phyloP scores from a whole-genome alignment of 139 green algal species.

The Ettlia oleoabundans region DNA sequence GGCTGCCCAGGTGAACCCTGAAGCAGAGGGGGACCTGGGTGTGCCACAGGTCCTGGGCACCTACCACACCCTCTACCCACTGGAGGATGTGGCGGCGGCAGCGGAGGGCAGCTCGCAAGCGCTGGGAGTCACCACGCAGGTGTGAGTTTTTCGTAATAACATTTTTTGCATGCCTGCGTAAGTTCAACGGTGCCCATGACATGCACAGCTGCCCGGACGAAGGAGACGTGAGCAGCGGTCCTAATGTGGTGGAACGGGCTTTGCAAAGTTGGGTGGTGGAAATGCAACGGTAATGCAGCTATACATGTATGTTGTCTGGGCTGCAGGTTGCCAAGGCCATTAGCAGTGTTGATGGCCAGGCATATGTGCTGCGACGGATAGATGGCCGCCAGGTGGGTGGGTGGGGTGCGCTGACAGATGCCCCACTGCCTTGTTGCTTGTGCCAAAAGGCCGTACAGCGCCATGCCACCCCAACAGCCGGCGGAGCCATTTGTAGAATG shows the following conservation, averaged over 20 bases:
- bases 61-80: slow-evolving; percentile 86
- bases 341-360: slow-evolving; percentile 60
- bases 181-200: no score
- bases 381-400: slow-evolving; percentile 73
- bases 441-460: no score
- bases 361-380: slow-evolving; percentile 79
- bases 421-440: neutral
- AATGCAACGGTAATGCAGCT: no score
- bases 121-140: slow-evolving; percentile 38
- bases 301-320: no score
- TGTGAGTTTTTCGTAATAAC: no score
- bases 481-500: no score
- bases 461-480: no score
- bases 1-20: slow-evolving; percentile 42
- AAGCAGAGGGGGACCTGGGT: slow-evolving; percentile 45
- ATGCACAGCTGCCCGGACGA: no score
- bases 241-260: no score
- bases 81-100: slow-evolving; percentile 38
- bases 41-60: slow-evolving; percentile 66
- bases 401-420: neutral
- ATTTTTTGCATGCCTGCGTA: no score
- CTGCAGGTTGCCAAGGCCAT: slow-evolving; percentile 87
- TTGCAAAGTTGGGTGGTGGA: no score
- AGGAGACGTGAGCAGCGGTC: no score
- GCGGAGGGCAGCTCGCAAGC: slow-evolving; percentile 25